Base-by-base conservation (phyloP, 768 basidiomycete genomes). In the Trametes elegans region DNA sequence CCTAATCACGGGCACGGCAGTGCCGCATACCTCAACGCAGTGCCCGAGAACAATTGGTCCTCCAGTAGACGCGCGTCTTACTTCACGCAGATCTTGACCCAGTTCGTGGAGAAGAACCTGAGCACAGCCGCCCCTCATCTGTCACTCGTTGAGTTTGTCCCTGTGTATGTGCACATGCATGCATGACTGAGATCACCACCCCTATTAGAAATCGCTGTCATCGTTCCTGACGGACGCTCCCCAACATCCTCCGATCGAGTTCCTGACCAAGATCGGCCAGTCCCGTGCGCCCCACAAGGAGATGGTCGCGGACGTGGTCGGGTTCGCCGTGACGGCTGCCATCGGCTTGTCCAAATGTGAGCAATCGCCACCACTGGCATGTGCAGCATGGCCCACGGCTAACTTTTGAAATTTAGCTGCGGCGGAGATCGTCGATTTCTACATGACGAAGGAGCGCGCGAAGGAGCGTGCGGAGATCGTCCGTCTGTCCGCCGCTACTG, bases 391-490 rank as follows among this genome's bases (percentile, higher is more conserved):
- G n/a, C n/a, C n/a, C n/a, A n/a, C n/a, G n/a, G n/a, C n/a, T n/a
- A n/a, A n/a, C n/a, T n/a, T n/a, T n/a, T n/a, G n/a, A n/a, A n/a
- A n/a, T n/a, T n/a, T n/a, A 74, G 76, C 75, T 7, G 73, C 73
- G n/a, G 71, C 75, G 6, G 70, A 79, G 36, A 73, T 82, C 18
- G 65, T 84, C 42, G 75, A 82, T 59, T 81, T 82, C 67, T 83
- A 80, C 65, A 64, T 84, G 23, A 74, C 75, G 35, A 75, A 75
- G 34, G 64, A 62, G 19, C 72, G 70, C 14, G 70, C 68, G 7
- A 65, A 65, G 42, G 77, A 81, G 55, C 66, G 71, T 10, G 68
- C 63, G 0, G 71, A 74, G 18, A 75, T 81, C 27, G 36, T 73
- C 23, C 57, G 67, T 40, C 68, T 80, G 0, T 65, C 71, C 5